phyloP scores from a whole-genome alignment of 345 rosid species.

The Euphorbia peplus region DNA sequence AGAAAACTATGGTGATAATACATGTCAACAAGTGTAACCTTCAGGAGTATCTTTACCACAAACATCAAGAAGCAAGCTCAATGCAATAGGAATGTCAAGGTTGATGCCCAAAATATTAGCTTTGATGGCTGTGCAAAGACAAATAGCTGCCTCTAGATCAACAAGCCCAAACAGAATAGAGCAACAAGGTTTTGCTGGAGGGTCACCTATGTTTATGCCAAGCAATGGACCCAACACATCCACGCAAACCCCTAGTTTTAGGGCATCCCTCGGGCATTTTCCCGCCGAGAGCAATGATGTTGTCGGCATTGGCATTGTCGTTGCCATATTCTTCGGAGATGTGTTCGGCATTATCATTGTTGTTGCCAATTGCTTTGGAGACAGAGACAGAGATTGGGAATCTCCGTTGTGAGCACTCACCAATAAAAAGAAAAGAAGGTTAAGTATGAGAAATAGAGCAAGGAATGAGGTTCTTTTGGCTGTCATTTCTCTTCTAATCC shows the following conservation, averaged over 20 bases:
- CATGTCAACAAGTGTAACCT: slow-evolving; percentile 23
- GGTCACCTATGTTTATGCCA: slow-evolving; percentile 40
- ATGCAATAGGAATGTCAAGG: slow-evolving; percentile 43
- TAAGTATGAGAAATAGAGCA: slow-evolving; percentile 48
- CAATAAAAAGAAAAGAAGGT: slow-evolving; percentile 48
- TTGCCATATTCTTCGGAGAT: slow-evolving; percentile 3
- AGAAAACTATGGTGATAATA: no score
- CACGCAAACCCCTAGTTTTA: slow-evolving; percentile 50
- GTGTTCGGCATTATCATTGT: slow-evolving; percentile 19
- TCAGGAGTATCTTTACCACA: slow-evolving; percentile 40
- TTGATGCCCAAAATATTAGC: slow-evolving; percentile 50
- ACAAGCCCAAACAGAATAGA: slow-evolving; percentile 42
- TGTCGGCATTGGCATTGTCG: slow-evolving; percentile 22
- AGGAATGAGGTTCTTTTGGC: slow-evolving; percentile 37
- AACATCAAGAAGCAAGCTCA: slow-evolving; percentile 49
- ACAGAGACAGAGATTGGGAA: slow-evolving; percentile 36
- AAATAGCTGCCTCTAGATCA: slow-evolving; percentile 51
- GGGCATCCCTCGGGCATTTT: slow-evolving; percentile 48
- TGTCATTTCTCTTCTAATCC: slow-evolving; percentile 36
- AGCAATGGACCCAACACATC: slow-evolving; percentile 45
- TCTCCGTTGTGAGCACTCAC: slow-evolving; percentile 35
- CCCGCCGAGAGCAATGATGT: slow-evolving; percentile 24
- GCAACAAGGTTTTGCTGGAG: slow-evolving; percentile 52
- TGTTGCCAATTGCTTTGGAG: slow-evolving; percentile 7
- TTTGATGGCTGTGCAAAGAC: slow-evolving; percentile 58